Conservation (phyloP, 306 rosid genomes). For the Corylus heterophylla region DNA sequence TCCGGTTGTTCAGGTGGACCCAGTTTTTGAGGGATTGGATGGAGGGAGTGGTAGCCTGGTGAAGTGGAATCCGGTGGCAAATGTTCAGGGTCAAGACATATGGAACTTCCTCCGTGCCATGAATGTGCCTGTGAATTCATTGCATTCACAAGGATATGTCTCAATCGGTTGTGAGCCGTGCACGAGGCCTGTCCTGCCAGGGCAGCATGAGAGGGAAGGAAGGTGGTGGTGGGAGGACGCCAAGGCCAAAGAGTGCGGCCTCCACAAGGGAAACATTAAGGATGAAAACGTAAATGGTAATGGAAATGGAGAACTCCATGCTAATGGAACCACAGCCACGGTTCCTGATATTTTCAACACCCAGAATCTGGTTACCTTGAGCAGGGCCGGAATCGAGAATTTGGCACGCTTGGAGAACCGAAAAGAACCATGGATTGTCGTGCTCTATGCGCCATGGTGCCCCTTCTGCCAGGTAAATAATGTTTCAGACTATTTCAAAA, state of each 20-base stretch:
- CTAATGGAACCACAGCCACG: constrained; percentile 37
- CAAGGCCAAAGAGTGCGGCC: constrained; percentile 96
- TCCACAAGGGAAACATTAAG: constrained; percentile 89
- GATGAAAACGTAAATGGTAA: constrained; percentile 54
- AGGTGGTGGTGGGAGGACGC: constrained; percentile 99
- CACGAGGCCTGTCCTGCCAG: constrained; percentile 94
- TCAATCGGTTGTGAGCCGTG: constrained; percentile 96
- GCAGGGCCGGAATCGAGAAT: constrained; percentile 77
- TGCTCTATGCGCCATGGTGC: constrained; percentile 97
- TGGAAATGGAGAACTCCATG: constrained; percentile 43
- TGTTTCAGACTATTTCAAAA: background rate
- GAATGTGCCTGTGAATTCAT: constrained; percentile 83
- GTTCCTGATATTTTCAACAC: constrained; percentile 63
- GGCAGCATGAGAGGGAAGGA: constrained; percentile 98
- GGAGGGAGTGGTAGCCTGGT: constrained; percentile 88
- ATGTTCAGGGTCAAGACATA: constrained; percentile 59
- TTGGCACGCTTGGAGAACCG: constrained; percentile 58
- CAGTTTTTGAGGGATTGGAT: constrained; percentile 80
- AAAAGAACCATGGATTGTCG: constrained; percentile 76
- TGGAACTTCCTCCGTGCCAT: constrained; percentile 84
- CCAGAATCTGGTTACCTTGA: constrained; percentile 56
- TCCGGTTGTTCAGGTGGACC: constrained; percentile 87
- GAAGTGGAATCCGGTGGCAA: constrained; percentile 97
- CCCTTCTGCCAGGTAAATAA: constrained; percentile 69
- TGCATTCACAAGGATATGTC: constrained; percentile 79